Evolutionary conservation across 2,329 filamentous ascomycete genomes (phyloP).

Genomic region (Aspergillus ustus): DNA sequence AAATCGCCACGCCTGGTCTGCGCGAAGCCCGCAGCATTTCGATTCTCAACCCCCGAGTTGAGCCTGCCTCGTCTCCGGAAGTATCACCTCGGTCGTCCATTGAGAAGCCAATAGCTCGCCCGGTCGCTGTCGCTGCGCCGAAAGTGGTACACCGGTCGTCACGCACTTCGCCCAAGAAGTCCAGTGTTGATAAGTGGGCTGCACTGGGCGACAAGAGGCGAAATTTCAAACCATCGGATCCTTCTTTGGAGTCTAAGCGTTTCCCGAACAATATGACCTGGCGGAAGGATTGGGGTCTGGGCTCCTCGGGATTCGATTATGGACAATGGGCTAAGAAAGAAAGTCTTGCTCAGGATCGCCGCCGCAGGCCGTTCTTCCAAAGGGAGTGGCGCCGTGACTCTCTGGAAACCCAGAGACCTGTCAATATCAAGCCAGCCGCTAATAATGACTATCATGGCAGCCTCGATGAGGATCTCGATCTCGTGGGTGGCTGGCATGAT

Average conservation of each 20-base stretch:
- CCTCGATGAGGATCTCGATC: slow-evolving; percentile 77
- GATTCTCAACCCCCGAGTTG: slow-evolving; percentile 53
- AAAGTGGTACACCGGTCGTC: slow-evolving; percentile 50
- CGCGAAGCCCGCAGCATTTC: slow-evolving; percentile 60
- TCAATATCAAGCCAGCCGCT: slow-evolving; percentile 38
- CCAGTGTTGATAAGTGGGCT: slow-evolving; percentile 79
- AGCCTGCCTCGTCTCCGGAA: slow-evolving; percentile 25
- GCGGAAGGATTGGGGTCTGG: slow-evolving; percentile 48
- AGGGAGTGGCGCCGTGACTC: slow-evolving; percentile 52
- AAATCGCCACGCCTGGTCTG: slow-evolving; percentile 54
- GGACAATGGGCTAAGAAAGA: slow-evolving; percentile 40
- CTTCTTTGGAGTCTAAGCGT: slow-evolving; percentile 56
- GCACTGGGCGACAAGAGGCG: slow-evolving; percentile 83
- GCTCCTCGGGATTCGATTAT: slow-evolving; percentile 44
- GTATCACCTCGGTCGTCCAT: slow-evolving; percentile 17
- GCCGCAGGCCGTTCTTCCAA: slow-evolving; percentile 45
- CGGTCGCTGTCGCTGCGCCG: slow-evolving; percentile 60
- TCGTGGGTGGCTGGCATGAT: slow-evolving; percentile 90
- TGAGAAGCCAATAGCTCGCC: slow-evolving; percentile 60
- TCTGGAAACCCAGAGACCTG: slow-evolving; percentile 35
- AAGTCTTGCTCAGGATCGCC: slow-evolving; percentile 35
- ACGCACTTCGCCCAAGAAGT: slow-evolving; percentile 63
- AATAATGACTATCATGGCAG: slow-evolving; percentile 55
- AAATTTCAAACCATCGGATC: slow-evolving; percentile 61
- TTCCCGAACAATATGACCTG: slow-evolving; percentile 47